Evolutionary conservation across 768 basidiomycete species (phyloP), one percentile per base, ranked within the genome.

Genomic region (Collybiopsis confluens): DNA sequence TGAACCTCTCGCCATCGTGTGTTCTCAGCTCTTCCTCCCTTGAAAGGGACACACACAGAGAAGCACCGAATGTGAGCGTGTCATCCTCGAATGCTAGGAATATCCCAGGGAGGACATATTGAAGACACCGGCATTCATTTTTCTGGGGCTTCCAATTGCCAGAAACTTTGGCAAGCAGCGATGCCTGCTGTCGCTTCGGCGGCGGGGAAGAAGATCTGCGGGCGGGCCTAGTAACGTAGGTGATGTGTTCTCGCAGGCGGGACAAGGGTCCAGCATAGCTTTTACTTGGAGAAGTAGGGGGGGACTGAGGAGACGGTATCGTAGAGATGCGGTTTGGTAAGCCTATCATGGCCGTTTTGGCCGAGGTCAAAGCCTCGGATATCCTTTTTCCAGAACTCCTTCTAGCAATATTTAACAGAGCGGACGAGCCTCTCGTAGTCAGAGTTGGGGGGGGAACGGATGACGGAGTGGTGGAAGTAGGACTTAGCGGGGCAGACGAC

Each of bases 41-140:
- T 5, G 50, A 24, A 15, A 52, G 50, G 9, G 9, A 24, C 18
- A 26, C 9, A 16, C 20, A 4, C 10, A 9, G 13, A 4, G 55
- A 43, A 28, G 46, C 36, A 30, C 57, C 56, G 26, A 52, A 60
- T 38, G 47, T 43, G 54, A 56, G 38, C 18, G 33, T 56, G 52
- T 62, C 61, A 53, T 60, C 59, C 49, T 62, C 61, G 43, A 62
- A 62, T 44, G 61, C 61, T 43, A 62, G 52, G 59, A 45, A 60
- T 23, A 62, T 56, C 5, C 59, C 61, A 35, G 56, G 59, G 24
- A 57, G 45, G 45, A 62, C 52, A 55, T 56, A 55, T 41, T 62
- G 61, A 28, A 58, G 52, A 43, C 61, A 62, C 30, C 61, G 55
- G 15, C 57, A 60, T 45, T 62, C 61, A 48, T 56, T 55, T 40